Percentiles rank a stretch among this genome's conserved stretches.
phyloP scores from a whole-genome alignment of 108 stramenopile genomes.

The Fragilaria radians region DNA sequence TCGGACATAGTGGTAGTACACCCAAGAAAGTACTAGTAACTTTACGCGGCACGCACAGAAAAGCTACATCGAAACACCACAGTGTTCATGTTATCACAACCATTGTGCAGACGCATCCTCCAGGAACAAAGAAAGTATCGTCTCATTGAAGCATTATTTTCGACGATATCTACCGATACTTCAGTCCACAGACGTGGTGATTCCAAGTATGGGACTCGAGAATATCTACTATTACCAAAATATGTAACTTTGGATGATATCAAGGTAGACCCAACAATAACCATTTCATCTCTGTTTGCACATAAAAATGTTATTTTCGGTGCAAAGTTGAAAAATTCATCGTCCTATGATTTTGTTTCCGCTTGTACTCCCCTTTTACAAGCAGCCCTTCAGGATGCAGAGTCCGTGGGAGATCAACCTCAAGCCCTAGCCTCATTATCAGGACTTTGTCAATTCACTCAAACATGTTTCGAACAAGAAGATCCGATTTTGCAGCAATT shows the following conservation, averaged over 20 bases:
- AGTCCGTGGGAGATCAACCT: conserved; percentile 63
- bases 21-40: too few relatives aligned
- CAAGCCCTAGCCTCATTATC: conserved; percentile 61
- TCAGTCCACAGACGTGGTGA: too few relatives aligned
- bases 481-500: not conserved
- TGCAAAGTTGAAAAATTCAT: conserved; percentile 11
- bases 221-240: conserved; percentile 29
- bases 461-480: not conserved
- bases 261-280: not conserved
- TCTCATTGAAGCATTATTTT: too few relatives aligned
- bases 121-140: too few relatives aligned
- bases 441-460: conserved; percentile 50
- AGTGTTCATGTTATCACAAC: too few relatives aligned
- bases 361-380: conserved; percentile 54
- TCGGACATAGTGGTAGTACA: too few relatives aligned
- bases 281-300: conserved; percentile 40
- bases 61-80: too few relatives aligned
- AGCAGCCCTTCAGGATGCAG: conserved; percentile 52
- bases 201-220: conserved; percentile 26
- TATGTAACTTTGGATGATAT: not conserved
- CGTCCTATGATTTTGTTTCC: conserved; percentile 13
- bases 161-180: too few relatives aligned
- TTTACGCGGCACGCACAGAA: too few relatives aligned
- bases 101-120: too few relatives aligned
- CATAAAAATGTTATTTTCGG: conserved; percentile 70